Evolutionary conservation across 306 rosid species (phyloP), one percentile per base, ranked within the genome.

Genomic region (Fagus sylvatica): DNA sequence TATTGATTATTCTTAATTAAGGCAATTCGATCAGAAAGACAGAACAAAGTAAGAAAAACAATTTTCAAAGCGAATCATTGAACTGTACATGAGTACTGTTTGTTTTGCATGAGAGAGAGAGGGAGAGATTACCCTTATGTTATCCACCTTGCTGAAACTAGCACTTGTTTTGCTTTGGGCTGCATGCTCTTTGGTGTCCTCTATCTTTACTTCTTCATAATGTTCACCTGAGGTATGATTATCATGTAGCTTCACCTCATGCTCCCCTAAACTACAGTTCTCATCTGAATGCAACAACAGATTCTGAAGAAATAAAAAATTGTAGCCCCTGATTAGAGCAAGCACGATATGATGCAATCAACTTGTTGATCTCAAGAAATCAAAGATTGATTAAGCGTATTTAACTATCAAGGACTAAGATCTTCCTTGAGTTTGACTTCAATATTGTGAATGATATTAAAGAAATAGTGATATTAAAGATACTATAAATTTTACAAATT

Each of bases 101-200:
- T 22, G 28, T 22, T 22, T 22, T 28, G 36, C 7, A 19, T 16
- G 33, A 5, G 22, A 28, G 43, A 53, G 28, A 53, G 32, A 46
- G 5, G 41, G 7, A 54, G 34, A 55, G 7, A 8, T 22, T 76
- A 76, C 80, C 80, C 68, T 13, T 53, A 67, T 54, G 55, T 5
- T 48, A 69, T 19, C 71, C 13, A 19, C 73, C 66, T 55, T 62
- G 36, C 53, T 37, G 71, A 22, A 37, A 3, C 1, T 4, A 48
- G 13, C 36, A 28, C 54, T 76, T 40, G 2, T 59, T 4, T 30
- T 59, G 65, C 61, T 49, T 22, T 53, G 73, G 57, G 32, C 1
- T 62, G 77, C 46, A 48, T 5, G 28, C 73, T 42, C 82, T 17
- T 79, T 28, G 66, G 34, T 32, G 16, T 42, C 11, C 57, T 62